Percentiles rank a stretch among this genome's conserved stretches.
These are phyloP conservation scores for Acanthamoeba sp. DNA, from an alignment of 208 protist species.

Conservation along the genomic window DNA sequence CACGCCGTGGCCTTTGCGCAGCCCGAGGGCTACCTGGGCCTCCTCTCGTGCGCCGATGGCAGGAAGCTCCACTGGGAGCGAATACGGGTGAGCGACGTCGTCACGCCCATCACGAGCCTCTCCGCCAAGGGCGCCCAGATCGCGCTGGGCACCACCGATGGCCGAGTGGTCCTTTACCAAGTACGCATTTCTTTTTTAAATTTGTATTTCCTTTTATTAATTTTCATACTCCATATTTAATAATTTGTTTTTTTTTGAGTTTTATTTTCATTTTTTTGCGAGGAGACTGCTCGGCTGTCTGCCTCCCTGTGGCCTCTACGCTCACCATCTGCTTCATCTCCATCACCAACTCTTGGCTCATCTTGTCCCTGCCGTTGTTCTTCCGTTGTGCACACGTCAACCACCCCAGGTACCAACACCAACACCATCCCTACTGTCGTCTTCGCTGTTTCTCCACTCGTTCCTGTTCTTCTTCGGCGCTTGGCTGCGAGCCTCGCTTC, in stretches of 20 bases:
- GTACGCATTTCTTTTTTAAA: background rate
- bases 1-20: conserved; percentile 12
- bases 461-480: too few species aligned
- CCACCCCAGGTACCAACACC: too few species aligned
- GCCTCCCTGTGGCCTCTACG: background rate
- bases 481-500: too few species aligned
- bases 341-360: too few species aligned
- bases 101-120: conserved; percentile 38
- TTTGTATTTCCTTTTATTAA: too few species aligned
- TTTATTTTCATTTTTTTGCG: too few species aligned
- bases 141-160: conserved; percentile 2
- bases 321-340: background rate
- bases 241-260: too few species aligned
- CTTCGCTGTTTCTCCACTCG: too few species aligned
- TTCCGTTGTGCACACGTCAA: too few species aligned
- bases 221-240: too few species aligned
- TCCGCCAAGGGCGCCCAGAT: conserved; percentile 36
- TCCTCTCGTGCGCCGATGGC: background rate
- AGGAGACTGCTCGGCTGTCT: background rate
- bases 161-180: conserved; percentile 14
- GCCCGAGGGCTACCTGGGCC: conserved; percentile 26
- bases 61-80: conserved; percentile 3
- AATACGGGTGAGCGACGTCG: background rate
- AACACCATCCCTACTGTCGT: too few species aligned
- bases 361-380: too few species aligned